A percentile compares a stretch with the other conserved stretches of the same genome.
Evolutionary conservation across 306 rosid genomes (phyloP).

Genomic region (Cicer yamashitae): DNA sequence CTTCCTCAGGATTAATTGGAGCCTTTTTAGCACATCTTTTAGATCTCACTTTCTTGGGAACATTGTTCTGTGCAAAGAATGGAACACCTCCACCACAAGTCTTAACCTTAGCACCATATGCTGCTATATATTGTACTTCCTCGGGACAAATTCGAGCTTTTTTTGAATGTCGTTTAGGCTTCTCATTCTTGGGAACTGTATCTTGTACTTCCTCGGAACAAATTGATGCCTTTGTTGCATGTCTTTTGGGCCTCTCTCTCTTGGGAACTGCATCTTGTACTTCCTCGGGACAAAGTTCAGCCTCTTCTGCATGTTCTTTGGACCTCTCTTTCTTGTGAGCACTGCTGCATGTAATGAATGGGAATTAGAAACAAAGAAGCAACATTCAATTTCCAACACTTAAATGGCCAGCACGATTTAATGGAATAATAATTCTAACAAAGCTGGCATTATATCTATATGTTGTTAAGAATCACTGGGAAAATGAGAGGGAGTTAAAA

Average conservation of each 20-base stretch:
- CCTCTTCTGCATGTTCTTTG: slow-evolving; percentile 46
- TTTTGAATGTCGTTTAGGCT: slow-evolving; percentile 45
- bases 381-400: slow-evolving; percentile 30
- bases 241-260: slow-evolving; percentile 43
- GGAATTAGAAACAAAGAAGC: slow-evolving; percentile 44
- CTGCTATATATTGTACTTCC: slow-evolving; percentile 30
- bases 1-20: slow-evolving; percentile 40
- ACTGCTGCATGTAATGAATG: slow-evolving; percentile 55
- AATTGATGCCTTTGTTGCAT: slow-evolving; percentile 38
- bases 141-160: slow-evolving; percentile 42
- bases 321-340: slow-evolving; percentile 47
- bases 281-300: slow-evolving; percentile 39
- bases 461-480: slow-evolving; percentile 25
- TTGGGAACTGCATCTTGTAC: slow-evolving; percentile 12
- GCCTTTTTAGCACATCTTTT: slow-evolving; percentile 47
- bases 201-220: slow-evolving; percentile 35
- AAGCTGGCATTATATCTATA: slow-evolving; percentile 28
- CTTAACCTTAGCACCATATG: slow-evolving; percentile 25
- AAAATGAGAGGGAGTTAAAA: not conserved
- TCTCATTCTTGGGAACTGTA: slow-evolving; percentile 48
- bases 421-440: slow-evolving; percentile 35
- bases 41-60: slow-evolving; percentile 49
- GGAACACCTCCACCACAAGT: slow-evolving; percentile 25
- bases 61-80: slow-evolving; percentile 49
- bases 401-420: not conserved